Evolutionary conservation across 169 alveolate species (phyloP), one percentile per base, ranked within the genome.

Genomic region (Plasmodium vivax): DNA sequence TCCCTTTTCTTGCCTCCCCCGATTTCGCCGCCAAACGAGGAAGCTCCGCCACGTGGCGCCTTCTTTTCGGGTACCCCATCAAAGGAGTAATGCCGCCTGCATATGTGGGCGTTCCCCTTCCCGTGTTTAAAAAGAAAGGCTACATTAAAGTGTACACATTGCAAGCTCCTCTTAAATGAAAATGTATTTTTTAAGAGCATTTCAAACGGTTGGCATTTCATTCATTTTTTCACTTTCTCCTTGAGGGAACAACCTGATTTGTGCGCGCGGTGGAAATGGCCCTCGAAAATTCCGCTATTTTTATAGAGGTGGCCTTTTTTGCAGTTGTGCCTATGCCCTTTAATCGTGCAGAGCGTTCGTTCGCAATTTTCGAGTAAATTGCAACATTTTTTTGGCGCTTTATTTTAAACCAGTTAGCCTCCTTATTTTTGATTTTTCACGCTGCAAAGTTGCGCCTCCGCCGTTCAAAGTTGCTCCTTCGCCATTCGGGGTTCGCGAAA

Each of bases 101-200:
- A 79, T 58, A 90, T 62, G 51, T 7, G 14, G 36, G 54, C 19
- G 4, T 56, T 72, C 27, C 77, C 77, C 77, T 84, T 90, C 19
- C 82, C 82, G 16, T 80, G 82, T 14, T 58, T 80, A 80, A 36
- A 80, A 41, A 43, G 90, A 62, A 80, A 23, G 54, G 27, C n/a
- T 73, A 90, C 47, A 62, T 90, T 90, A 80, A 80, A 62, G 77
- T 90, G 88, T 36, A 62, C 47, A 90, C 83, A 90, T 43, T 90
- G 91, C 58, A 80, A 90, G 73, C 45, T 62, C 36, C 51, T 80
- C 62, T 82, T 54, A 54, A n/a, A 19, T 51, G 80, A 27, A 62
- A 47, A 12, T 80, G 47, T 90, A 90, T 90, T 51, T 71, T 77
- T 90, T 80, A 90, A 30, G 58, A 62, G 77, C 94, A 90, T 90